Conservation (phyloP, 352 stramenopile species). For the Pythium phragmitis region DNA sequence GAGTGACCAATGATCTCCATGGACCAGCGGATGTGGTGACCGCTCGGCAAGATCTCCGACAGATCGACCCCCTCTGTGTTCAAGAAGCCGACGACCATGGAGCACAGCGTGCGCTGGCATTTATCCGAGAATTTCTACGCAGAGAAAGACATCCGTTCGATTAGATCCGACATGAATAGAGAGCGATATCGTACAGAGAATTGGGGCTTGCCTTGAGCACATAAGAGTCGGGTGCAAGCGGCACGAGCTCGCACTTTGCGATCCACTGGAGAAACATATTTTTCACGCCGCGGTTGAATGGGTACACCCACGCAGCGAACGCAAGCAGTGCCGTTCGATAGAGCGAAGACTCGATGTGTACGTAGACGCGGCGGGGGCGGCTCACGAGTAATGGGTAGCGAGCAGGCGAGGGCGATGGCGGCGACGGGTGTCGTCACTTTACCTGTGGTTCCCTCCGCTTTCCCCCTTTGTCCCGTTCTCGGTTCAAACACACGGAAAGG, state of each 20-base stretch:
- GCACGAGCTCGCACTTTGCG: slow-evolving; percentile 85
- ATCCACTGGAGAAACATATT: slow-evolving; percentile 87
- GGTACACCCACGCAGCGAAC: background rate
- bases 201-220: slow-evolving; percentile 57
- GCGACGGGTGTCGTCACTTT: slow-evolving; percentile 1
- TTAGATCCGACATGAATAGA: background rate
- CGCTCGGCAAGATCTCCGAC: slow-evolving; percentile 55
- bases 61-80: slow-evolving; percentile 53
- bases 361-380: background rate
- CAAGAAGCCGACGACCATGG: slow-evolving; percentile 74
- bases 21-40: slow-evolving; percentile 78
- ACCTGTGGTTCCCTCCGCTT: background rate
- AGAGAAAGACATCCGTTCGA: background rate
- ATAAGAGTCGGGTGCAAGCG: slow-evolving; percentile 60
- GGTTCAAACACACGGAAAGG: slow-evolving; percentile 5
- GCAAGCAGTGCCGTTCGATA: background rate
- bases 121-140: slow-evolving; percentile 85
- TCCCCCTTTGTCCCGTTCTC: slow-evolving; percentile 4
- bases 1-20: slow-evolving; percentile 87
- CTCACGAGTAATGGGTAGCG: background rate
- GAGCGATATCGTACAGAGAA: background rate
- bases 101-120: slow-evolving; percentile 83
- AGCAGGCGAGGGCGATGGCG: background rate
- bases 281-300: background rate
- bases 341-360: background rate